These are phyloP conservation scores for Macrolepiota albuminosa DNA, from an alignment of 768 basidiomycete genomes.

Conservation along the genomic window DNA sequence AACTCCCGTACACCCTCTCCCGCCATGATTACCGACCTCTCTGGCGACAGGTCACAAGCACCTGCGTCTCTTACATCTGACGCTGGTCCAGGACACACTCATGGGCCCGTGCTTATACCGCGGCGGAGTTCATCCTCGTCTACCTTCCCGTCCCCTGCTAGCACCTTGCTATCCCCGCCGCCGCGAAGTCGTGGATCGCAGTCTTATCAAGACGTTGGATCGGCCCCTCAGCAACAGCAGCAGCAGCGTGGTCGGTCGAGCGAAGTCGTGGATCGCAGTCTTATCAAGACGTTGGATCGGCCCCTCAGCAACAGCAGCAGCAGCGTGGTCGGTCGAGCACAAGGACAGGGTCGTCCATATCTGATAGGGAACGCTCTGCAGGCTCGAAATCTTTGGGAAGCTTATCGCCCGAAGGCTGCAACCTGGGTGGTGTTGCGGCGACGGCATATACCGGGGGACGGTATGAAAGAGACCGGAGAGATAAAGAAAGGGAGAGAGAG, in stretches of 20 bases:
- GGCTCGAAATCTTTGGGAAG: conserved; percentile 22
- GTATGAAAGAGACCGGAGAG: conserved; percentile 22
- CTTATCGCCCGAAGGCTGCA: conserved; percentile 23
- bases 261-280: conserved; percentile 29
- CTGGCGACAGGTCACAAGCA: not conserved
- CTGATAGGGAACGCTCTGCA: conserved; percentile 38
- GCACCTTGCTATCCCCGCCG: conserved; percentile 23
- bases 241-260: conserved; percentile 49
- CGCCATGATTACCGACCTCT: conserved; percentile 19
- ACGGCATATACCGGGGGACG: conserved; percentile 29
- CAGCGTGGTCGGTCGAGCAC: conserved; percentile 52
- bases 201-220: conserved; percentile 16
- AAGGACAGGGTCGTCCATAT: conserved; percentile 50
- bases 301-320: conserved; percentile 8
- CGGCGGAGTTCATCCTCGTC: conserved; percentile 17
- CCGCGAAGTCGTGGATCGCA: conserved; percentile 21
- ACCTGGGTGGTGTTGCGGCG: conserved; percentile 15
- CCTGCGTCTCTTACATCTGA: conserved; percentile 4
- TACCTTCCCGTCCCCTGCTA: conserved; percentile 10
- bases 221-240: not conserved
- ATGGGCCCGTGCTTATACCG: conserved; percentile 14
- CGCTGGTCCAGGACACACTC: conserved; percentile 15
- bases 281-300: conserved; percentile 15
- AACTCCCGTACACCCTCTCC: conserved; percentile 46
- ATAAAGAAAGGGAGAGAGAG: conserved; percentile 18